Base-by-base conservation (phyloP, 2,329 filamentous ascomycete genomes). In the Colletotrichum sojae region DNA sequence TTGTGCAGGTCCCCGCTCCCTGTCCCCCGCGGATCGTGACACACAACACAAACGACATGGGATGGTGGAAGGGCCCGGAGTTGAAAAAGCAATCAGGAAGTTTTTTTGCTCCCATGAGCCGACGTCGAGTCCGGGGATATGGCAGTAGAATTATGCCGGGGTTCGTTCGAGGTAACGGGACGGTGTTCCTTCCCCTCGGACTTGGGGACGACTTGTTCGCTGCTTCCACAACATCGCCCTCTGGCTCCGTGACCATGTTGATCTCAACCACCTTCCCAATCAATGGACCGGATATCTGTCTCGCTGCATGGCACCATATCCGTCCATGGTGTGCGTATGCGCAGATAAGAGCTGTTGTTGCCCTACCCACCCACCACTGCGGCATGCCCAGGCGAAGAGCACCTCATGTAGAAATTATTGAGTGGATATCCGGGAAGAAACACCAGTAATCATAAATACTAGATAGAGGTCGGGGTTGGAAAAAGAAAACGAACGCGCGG, bases 371-470 rank as follows among this genome's bases (percentile, higher is more conserved):
- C 16, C 40, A 10, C 18, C n/a, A 13, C 6, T 5, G 52, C 52
- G 8, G 16, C 56, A 59, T 12, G 10, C 18, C 16, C 45, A 49
- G 31, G 31, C 31, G 31, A 10, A 9, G 31, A 36, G 31, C 31
- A 36, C 31, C 31, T 36, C 31, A 36, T 36, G 31, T 36, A 36
- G 10, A 10, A 36, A 36, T 36, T 36, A 36, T 8, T 31, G 5
- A 9, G 31, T 36, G 31, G 8, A 10, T 10, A 36, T 36, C 31
- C 8, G 31, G 10, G 31, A 8, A 36, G 31, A 36, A 10, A 8
- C 31, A n/a, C 40, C 27, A 60, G n/a, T 60, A 60, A 60, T 51
- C 57, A 51, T 39, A 18, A 58, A 58, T 58, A 15, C 22, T 25
- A 4, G 16, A 43, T 43, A 13, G 40, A n/a, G 39, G 39, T 5